Base-by-base conservation (phyloP, 345 rosid species). In the Brassica napus region DNA sequence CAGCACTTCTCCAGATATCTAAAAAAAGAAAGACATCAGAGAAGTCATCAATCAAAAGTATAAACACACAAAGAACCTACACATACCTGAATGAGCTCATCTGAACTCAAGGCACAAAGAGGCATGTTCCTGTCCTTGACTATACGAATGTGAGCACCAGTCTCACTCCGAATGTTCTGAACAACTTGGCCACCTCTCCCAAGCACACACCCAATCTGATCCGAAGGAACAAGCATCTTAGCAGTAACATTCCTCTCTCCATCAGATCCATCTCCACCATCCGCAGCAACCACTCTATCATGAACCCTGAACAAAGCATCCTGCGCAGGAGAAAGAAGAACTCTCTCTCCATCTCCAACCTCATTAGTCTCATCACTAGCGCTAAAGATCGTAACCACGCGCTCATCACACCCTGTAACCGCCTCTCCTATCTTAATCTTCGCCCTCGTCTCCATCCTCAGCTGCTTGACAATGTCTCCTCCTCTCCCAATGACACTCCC, bases 131-230 rank as follows among this genome's bases (percentile, higher is more conserved):
- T 87, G 74, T 92, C 98, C 89, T 93, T 96, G 47, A 92, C 86
- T 68, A 96, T 91, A 9, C 97, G 94, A 78, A 96, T 92, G 60
- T 92, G 96, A 64, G 97, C 92, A 76, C 99, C 97, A 3, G 94
- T 91, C 18, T 96, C 99, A 34, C 86, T 85, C 15, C 98, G 90
- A 60, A 96, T 90, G 74, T 85, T 90, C 79, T 91, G 94, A 66
- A 96, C 94, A 60, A 93, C 89, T 77, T 91, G 93, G 18, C 99
- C 99, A 65, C 97, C 99, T 87, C 89, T 93, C 24, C 99, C 98
- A 73, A 93, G 91, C 71, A 95, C 80, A 80, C 94, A 95, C 61
- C 99, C 99, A 77, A 95, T 93, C 93, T 95, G 99, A 87, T 93
- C 98, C 2, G 99, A 95, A 18, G 97, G 91, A 37, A 95, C 99